Evolutionary conservation across 306 rosid species (phyloP), one percentile per base, ranked within the genome.

Genomic region (Ormosia emarginata): DNA sequence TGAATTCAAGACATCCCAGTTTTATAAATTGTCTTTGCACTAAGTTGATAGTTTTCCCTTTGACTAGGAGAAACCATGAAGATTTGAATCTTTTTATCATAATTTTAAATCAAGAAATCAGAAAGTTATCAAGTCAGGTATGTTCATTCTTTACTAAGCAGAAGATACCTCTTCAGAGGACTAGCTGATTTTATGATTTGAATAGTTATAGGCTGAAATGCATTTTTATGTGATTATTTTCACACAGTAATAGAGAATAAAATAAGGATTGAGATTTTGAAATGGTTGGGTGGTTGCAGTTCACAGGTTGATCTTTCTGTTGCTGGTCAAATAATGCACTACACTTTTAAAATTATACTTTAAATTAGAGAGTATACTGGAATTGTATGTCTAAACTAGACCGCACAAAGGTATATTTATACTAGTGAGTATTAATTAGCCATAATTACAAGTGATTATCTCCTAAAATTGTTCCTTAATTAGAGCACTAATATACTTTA

Each of bases 91-190:
- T 96, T 39, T 90, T 92, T 44, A 62, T 86, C 61, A 17, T 90
- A 83, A 92, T 96, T 59, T 86, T 96, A 79, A 96, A 96, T 84
- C 99, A 96, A 83, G 98, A 96, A 89, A 90, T 93, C 88, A 86
- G 92, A 81, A 91, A 84, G 89, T 82, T 96, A 72, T 92, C 99
- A 7, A 85, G 82, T 73, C 98, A 96, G 98, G 99, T 93, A 92
- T 77, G 80, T 49, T 37, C 46, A 44, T 70, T 88, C 85, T 81
- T 81, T 53, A 52, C 67, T 47, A 36, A 53, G 64, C 44, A 36
- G 56, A 58, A 65, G 44, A 59, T 65, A 67, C 56, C 55, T 69
- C 63, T 69, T 57, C 50, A 57, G 59, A 71, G 66, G 41, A 71
- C 43, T 76, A 57, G 34, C 53, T 86, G 58, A 53, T 68, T 65